phyloP scores from a whole-genome alignment of 2,329 filamentous ascomycete species.

The Dactylonectria macrodidyma region DNA sequence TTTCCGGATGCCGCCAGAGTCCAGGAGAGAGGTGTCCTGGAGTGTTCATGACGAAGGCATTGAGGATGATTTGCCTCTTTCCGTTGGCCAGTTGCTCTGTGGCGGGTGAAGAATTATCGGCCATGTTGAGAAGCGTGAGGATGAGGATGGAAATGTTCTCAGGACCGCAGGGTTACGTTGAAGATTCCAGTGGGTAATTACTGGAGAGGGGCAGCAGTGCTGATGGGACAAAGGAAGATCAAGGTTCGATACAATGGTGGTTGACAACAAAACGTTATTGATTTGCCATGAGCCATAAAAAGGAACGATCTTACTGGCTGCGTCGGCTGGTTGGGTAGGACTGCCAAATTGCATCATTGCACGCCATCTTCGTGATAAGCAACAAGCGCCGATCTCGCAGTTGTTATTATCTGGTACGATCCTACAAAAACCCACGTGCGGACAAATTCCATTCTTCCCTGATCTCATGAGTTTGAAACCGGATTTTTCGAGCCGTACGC shows the following conservation, averaged over 20 bases:
- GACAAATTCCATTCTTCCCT: too few relatives aligned
- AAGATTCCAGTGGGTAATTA: too few relatives aligned
- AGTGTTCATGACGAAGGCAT: conserved; percentile 40
- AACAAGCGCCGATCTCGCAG: too few relatives aligned
- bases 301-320: background rate
- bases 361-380: too few relatives aligned
- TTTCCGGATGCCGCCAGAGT: conserved; percentile 40
- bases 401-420: too few relatives aligned
- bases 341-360: conserved; percentile 11
- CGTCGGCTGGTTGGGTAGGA: background rate
- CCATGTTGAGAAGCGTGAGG: background rate
- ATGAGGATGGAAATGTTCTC: too few relatives aligned
- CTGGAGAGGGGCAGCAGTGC: too few relatives aligned
- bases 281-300: background rate
- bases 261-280: background rate
- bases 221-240: background rate
- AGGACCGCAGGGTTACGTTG: too few relatives aligned
- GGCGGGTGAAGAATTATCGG: background rate
- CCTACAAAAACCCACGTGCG: too few relatives aligned
- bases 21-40: conserved; percentile 36
- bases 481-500: too few relatives aligned
- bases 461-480: too few relatives aligned
- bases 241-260: background rate
- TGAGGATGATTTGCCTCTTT: conserved; percentile 36
- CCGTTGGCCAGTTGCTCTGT: background rate